Conservation (phyloP, 2,329 filamentous ascomycete species). For the Pezicula rhizophila region DNA sequence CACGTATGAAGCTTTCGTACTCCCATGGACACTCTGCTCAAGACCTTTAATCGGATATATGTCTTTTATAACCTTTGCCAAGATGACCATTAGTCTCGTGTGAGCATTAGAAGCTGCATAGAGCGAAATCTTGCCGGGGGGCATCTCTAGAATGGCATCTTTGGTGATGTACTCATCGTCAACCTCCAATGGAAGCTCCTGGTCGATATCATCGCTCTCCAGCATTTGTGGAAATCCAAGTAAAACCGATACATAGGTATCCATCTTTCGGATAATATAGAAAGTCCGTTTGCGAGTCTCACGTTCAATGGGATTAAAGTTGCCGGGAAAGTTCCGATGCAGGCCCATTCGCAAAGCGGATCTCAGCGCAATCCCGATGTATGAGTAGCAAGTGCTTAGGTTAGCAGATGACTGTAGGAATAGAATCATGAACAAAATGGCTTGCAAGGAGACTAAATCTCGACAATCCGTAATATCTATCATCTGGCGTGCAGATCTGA, state of each 20-base stretch:
- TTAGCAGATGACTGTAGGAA: conserved; percentile 77
- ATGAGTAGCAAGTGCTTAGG: conserved; percentile 73
- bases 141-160: conserved; percentile 48
- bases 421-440: conserved; percentile 72
- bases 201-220: conserved; percentile 60
- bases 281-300: conserved; percentile 60
- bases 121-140: conserved; percentile 47
- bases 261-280: conserved; percentile 64
- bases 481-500: conserved; percentile 59
- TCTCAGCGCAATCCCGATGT: conserved; percentile 70
- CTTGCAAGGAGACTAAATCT: conserved; percentile 68
- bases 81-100: conserved; percentile 55
- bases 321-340: conserved; percentile 63
- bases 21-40: conserved; percentile 35
- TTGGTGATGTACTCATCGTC: conserved; percentile 63
- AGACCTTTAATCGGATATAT: conserved; percentile 59
- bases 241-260: conserved; percentile 63
- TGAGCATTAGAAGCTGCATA: conserved; percentile 63
- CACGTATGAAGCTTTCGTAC: conserved; percentile 43
- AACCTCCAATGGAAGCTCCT: conserved; percentile 57
- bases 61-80: conserved; percentile 57
- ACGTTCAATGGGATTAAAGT: conserved; percentile 56
- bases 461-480: conserved; percentile 65
- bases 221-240: conserved; percentile 61
- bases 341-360: conserved; percentile 73